Evolutionary conservation across 2,329 filamentous ascomycete genomes (phyloP).

Genomic region (Pyrenochaeta sp.): DNA sequence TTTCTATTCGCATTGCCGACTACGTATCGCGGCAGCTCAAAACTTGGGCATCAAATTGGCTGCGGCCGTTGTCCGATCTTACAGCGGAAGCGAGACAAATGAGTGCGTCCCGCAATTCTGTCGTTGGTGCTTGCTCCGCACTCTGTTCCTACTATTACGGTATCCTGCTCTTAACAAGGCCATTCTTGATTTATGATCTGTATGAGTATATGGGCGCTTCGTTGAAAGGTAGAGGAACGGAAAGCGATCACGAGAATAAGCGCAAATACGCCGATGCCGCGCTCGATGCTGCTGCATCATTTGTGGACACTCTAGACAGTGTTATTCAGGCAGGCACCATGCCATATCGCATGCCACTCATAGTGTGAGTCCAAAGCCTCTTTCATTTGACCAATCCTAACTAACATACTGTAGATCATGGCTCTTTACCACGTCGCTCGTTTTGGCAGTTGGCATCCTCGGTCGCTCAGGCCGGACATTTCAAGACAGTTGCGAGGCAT

Average conservation of each 20-base stretch:
- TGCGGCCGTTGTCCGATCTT: constrained; percentile 38
- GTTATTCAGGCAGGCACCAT: constrained; percentile 28
- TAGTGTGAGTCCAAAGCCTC: constrained; percentile 29
- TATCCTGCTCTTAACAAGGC: constrained; percentile 62
- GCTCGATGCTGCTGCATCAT: constrained; percentile 36
- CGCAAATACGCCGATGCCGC: constrained; percentile 42
- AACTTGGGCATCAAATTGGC: constrained; percentile 51
- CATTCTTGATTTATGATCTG: constrained; percentile 62
- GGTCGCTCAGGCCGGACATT: constrained; percentile 33
- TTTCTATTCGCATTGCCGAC: constrained; percentile 51
- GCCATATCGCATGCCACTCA: constrained; percentile 40
- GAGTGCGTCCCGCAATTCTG: constrained; percentile 17
- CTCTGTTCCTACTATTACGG: constrained; percentile 63
- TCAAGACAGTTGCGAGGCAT: constrained; percentile 28
- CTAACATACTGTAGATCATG: constrained; percentile 30
- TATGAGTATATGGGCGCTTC: constrained; percentile 48
- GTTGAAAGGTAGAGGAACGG: constrained; percentile 36
- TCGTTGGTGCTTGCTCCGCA: constrained; percentile 59
- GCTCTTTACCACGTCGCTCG: constrained; percentile 43
- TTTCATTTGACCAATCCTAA: neutral
- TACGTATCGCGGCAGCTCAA: constrained; percentile 53
- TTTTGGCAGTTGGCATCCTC: constrained; percentile 35
- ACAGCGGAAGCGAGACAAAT: constrained; percentile 33
- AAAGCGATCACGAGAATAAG: constrained; percentile 34
- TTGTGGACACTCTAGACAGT: constrained; percentile 36